Evolutionary conservation across 805 yeast genomes (phyloP), one percentile per base, ranked within the genome.

Genomic region (Candida caryicola): DNA sequence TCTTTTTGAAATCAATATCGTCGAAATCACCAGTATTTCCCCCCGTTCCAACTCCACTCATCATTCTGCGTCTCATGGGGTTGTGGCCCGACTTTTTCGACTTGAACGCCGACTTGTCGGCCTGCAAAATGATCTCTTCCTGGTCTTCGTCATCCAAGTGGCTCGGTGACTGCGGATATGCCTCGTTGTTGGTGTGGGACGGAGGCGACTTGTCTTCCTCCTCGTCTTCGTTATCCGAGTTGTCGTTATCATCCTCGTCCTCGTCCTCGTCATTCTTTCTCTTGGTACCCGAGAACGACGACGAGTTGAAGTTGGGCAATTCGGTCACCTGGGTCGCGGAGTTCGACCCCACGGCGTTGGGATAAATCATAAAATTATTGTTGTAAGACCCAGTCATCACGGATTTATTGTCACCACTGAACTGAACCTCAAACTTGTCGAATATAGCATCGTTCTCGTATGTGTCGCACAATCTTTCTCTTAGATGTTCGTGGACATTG

Each of bases 401-500:
- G 43, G 89, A 80, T 57, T 81, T 79, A 54, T 87, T 85, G 66
- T 95, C 97, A 27, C 98, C 99, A 51, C 89, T 77, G 57, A 93
- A 89, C 51, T 82, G 93, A 45, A 90, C 96, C 72, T 93, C 99
- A 64, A 93, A 93, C 72, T 93, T 95, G 71, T 93, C 99, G 67
- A 93, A 93, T 41, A 93, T 93, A 32, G 98, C 95, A 68, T 93
- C 99, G 60, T 89, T 90, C 63, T 93, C 99, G 70, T 95, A 93
- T 31, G 98, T 89, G 62, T 95, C 97, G 68, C 98, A 91, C 56
- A 93, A 71, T 57, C 91, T 75, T 55, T 89, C 96, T 52, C 96
- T 80, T 56, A 93, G 77, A 60, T 87, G 95, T 60, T 93, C 98
- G 64, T 93, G 99, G 47, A 95, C 89, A 59, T 88, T 88, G 45